phyloP scores from a whole-genome alignment of 148 eudicot species.

The Persicaria tinctoria region DNA sequence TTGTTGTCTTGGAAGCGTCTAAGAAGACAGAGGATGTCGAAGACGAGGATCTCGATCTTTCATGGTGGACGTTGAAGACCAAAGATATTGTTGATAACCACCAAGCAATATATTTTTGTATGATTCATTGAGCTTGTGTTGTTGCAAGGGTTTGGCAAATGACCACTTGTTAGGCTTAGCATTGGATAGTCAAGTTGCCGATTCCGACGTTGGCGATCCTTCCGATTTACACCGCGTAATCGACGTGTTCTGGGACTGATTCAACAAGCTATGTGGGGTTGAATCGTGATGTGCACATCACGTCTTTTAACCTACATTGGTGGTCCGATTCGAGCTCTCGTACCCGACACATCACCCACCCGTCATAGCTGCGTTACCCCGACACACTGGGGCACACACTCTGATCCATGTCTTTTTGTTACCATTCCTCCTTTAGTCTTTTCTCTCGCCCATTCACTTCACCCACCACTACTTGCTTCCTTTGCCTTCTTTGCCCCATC shows the following conservation, averaged over 20 bases:
- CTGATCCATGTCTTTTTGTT: not conserved
- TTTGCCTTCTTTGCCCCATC: constrained; percentile 5
- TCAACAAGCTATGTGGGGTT: constrained; percentile 5
- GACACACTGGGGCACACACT: not conserved
- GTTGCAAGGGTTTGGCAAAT: too few relatives aligned
- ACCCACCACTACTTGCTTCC: not conserved
- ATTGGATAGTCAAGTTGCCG: too few relatives aligned
- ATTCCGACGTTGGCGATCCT: too few relatives aligned
- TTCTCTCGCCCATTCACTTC: not conserved
- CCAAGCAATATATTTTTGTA: too few relatives aligned
- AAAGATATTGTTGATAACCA: too few relatives aligned
- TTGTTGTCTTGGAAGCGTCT: too few relatives aligned
- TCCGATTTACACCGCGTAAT: too few relatives aligned
- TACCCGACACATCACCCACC: constrained; percentile 1
- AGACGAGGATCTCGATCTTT: too few relatives aligned
- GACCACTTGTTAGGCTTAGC: too few relatives aligned
- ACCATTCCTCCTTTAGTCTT: not conserved
- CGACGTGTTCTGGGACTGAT: not conserved
- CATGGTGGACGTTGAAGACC: too few relatives aligned
- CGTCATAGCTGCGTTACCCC: not conserved
- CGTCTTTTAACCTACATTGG: not conserved
- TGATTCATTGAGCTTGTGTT: too few relatives aligned
- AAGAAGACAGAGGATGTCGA: too few relatives aligned
- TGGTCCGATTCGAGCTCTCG: not conserved
- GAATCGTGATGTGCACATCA: not conserved